Evolutionary conservation across 176 grass and related monocot genomes (phyloP).

Genomic region (Oryza meridionalis): DNA sequence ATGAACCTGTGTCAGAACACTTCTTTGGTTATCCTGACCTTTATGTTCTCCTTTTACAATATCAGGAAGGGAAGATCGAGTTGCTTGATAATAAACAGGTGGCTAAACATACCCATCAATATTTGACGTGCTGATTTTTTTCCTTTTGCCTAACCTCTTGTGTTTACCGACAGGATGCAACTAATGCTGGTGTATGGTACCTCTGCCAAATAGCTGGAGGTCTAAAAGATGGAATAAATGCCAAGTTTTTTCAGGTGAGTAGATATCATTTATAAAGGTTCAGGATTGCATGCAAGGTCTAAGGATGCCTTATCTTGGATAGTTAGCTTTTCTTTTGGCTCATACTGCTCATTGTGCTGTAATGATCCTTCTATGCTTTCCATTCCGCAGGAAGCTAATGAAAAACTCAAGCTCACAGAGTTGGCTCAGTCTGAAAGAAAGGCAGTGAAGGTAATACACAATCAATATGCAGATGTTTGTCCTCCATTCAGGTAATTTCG

Average conservation of each 20-base stretch:
- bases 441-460: constrained; percentile 54
- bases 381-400: constrained; percentile 63
- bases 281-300: neutral
- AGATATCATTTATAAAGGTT: neutral
- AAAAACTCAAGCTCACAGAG: constrained; percentile 71
- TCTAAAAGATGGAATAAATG: constrained; percentile 79
- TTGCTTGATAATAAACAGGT: constrained; percentile 95
- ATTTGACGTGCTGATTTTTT: constrained; percentile 25
- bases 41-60: constrained; percentile 18
- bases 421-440: constrained; percentile 58
- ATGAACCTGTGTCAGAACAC: constrained; percentile 18
- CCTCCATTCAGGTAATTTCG: neutral
- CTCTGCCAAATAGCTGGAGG: constrained; percentile 93
- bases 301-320: neutral
- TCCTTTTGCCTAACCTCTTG: constrained; percentile 24
- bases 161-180: constrained; percentile 63
- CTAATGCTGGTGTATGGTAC: constrained; percentile 91
- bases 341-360: neutral
- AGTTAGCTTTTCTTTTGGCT: neutral
- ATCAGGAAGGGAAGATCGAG: constrained; percentile 92
- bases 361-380: constrained; percentile 33
- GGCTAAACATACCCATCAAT: constrained; percentile 12
- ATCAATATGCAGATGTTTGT: neutral
- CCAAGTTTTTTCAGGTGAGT: constrained; percentile 78
- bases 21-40: constrained; percentile 30